These are phyloP conservation scores for Pichia occidentalis DNA, from an alignment of 805 yeast genomes.

Conservation along the genomic window DNA sequence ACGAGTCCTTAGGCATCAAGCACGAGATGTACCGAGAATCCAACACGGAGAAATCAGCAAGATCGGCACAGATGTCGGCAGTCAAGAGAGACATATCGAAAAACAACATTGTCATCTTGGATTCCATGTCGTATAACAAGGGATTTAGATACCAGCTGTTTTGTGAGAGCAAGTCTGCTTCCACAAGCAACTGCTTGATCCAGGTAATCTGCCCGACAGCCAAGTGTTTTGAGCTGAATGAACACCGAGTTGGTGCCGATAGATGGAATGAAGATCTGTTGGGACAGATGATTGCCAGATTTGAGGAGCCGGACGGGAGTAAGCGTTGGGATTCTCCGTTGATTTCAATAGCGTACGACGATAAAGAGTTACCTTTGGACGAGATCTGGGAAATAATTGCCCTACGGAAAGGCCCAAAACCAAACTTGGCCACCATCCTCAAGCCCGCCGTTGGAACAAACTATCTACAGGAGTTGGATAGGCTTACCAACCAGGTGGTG, in stretches of 20 bases:
- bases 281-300: constrained; percentile 69
- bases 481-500: constrained; percentile 58
- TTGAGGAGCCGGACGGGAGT: constrained; percentile 85
- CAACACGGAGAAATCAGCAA: constrained; percentile 66
- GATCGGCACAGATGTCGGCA: constrained; percentile 84
- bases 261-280: constrained; percentile 63
- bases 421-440: constrained; percentile 78
- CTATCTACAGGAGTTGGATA: constrained; percentile 73
- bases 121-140: constrained; percentile 82
- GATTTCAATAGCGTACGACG: constrained; percentile 58
- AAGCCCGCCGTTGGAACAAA: constrained; percentile 74
- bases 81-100: constrained; percentile 74
- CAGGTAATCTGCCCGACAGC: constrained; percentile 61
- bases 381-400: constrained; percentile 62
- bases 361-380: constrained; percentile 51
- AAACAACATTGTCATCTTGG: constrained; percentile 71
- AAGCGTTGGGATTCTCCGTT: constrained; percentile 94
- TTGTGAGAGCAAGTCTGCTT: constrained; percentile 83
- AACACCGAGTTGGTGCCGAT: constrained; percentile 24
- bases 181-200: constrained; percentile 77
- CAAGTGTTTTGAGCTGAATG: constrained; percentile 59
- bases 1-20: constrained; percentile 66
- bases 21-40: constrained; percentile 68
- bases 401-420: constrained; percentile 56
- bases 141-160: constrained; percentile 92